phyloP scores from a whole-genome alignment of 2,329 filamentous ascomycete species.

The Phoma sp. region DNA sequence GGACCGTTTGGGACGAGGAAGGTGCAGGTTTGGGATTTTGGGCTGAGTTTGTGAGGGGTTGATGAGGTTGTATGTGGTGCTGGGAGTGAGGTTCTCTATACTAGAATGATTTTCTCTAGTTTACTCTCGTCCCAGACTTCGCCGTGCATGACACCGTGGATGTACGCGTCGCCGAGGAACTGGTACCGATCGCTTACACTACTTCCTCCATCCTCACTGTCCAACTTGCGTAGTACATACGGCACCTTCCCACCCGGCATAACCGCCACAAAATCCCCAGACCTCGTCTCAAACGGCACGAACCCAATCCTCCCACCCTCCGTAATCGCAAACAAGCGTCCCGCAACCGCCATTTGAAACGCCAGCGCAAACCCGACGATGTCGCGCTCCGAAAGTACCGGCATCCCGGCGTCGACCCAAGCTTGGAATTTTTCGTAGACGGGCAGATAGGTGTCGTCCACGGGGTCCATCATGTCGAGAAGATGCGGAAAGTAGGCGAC shows the following conservation, averaged over 20 bases:
- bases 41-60: constrained; percentile 20
- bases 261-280: not conserved
- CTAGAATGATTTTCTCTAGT: not conserved
- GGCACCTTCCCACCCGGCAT: constrained; percentile 4
- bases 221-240: not conserved
- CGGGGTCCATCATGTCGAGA: not conserved
- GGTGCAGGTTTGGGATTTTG: constrained; percentile 46
- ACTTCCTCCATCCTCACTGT: not conserved
- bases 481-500: not conserved
- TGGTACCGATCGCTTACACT: not conserved
- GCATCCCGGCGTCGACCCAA: not conserved
- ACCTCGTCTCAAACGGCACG: not conserved
- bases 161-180: not conserved
- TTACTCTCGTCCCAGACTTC: not conserved
- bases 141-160: constrained; percentile 1
- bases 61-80: not conserved
- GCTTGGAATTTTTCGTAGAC: not conserved
- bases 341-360: not conserved
- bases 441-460: not conserved
- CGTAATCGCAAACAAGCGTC: not conserved
- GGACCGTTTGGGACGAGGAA: constrained; percentile 42
- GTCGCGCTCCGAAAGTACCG: not conserved
- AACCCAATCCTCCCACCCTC: not conserved
- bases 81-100: not conserved
- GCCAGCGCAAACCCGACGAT: not conserved